Evolutionary conservation across 2,329 filamentous ascomycete genomes (phyloP), one percentile per base, ranked within the genome.

Genomic region (Cladosporium sp.): DNA sequence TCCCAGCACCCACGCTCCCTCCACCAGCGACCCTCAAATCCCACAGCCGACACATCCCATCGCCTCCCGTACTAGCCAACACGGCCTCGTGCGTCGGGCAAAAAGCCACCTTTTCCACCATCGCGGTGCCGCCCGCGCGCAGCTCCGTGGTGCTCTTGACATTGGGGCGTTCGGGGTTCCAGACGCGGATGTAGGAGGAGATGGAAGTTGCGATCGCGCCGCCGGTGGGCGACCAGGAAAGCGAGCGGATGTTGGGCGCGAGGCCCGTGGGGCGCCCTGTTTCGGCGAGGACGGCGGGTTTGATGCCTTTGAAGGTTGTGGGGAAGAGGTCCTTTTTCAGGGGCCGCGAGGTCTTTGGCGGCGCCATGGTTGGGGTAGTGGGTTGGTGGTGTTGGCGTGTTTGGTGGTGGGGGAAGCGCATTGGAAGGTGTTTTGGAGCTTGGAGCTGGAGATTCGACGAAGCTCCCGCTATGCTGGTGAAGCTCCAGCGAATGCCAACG

Each of bases 201-300:
- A 85, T 80, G 3, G 89, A 90, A 0, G 91, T 95, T 1, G 92
- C 92, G 54, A 97, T 83, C 53, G 93, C 76, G 7, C 82, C 86
- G 29, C 92, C 90, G 0, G 88, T 76, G 0, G 91, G 88, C 58
- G 92, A 96, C 92, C 92, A 97, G 34, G 88, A 85, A 58, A 97
- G 52, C 37, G 58, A 60, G 36, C 55, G 62, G 51, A 64, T 62
- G 34, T 61, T 62, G 22, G 64, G 63, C 13, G 61, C 53, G 18
- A 64, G 59, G 7, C 62, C 58, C 19, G 61, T 63, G 6, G 61
- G 61, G 0, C 66, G 56, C 34, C 63, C 63, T 56, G 60, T 55
- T 44, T 76, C 73, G 54, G 63, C 62, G 70, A 93, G 93, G 15
- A 80, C 76, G 60, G 88, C 84, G 18, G 84, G 86, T 66, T 87